These are phyloP conservation scores for Phlyctochytrium bullatum DNA, from an alignment of 192 early-diverging fungal genomes.

Conservation along the genomic window DNA sequence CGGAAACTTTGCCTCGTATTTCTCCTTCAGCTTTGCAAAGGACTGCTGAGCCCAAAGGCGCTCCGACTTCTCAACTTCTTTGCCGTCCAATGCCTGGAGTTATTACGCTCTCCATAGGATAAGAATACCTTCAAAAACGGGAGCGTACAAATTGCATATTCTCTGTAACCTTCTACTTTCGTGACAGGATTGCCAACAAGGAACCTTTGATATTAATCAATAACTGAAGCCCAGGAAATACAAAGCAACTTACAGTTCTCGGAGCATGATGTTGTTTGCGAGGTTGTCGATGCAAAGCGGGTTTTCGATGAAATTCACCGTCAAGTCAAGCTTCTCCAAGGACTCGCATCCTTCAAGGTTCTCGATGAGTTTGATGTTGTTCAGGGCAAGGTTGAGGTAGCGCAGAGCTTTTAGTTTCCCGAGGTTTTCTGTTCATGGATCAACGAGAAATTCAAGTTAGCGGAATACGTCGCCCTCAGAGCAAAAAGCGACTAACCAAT, in stretches of 20 bases:
- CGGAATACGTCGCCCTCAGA: too few species aligned
- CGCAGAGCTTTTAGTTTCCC: slow-evolving; percentile 54
- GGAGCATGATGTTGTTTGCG: slow-evolving; percentile 34
- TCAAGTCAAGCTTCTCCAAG: slow-evolving; percentile 55
- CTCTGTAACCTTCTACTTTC: slow-evolving; percentile 48
- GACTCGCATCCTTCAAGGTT: slow-evolving; percentile 59
- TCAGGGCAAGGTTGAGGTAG: slow-evolving; percentile 59
- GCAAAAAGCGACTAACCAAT: slow-evolving; percentile 40
- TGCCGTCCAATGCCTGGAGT: slow-evolving; percentile 43
- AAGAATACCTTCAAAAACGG: slow-evolving; percentile 52
- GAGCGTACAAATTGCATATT: slow-evolving; percentile 48
- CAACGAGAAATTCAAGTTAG: too few species aligned
- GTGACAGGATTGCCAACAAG: slow-evolving; percentile 57
- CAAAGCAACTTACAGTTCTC: slow-evolving; percentile 44
- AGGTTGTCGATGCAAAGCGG: slow-evolving; percentile 44
- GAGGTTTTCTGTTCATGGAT: slow-evolving; percentile 60
- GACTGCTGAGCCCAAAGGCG: slow-evolving; percentile 47
- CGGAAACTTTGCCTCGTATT: too few species aligned
- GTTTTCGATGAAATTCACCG: slow-evolving; percentile 60
- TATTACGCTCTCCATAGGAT: not conserved
- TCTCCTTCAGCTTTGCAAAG: slow-evolving; percentile 29
- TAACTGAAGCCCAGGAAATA: slow-evolving; percentile 2
- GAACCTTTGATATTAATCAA: slow-evolving; percentile 27
- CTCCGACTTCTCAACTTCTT: slow-evolving; percentile 55
- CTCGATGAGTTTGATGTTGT: slow-evolving; percentile 56